Base-by-base conservation (phyloP, 1,284 basidiomycete species). In the Trametes pubescens region DNA sequence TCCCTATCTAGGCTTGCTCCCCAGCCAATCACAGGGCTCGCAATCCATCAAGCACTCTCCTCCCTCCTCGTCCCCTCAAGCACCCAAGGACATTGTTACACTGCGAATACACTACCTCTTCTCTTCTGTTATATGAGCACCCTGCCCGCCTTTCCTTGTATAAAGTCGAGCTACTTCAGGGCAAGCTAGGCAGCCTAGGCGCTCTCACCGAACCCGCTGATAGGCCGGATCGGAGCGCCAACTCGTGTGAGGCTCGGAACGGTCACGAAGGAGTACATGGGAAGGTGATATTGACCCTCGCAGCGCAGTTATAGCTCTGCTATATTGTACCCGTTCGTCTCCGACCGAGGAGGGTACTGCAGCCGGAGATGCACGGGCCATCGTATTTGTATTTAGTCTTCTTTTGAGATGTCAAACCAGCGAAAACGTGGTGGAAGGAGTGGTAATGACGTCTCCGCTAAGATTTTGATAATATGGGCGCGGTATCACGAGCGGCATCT, bases 121-220 rank as follows among this genome's bases (percentile, higher is more conserved):
- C 47, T n/a, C 22, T 26, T 7, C 24, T 22, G 9, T n/a, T 21
- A 9, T 21, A n/a, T 44, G 43, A n/a, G n/a, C n/a, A n/a, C n/a
- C n/a, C n/a, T n/a, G n/a, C n/a, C n/a, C n/a, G n/a, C n/a, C n/a
- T n/a, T n/a, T n/a, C n/a, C n/a, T n/a, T n/a, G n/a, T n/a, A n/a
- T n/a, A n/a, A n/a, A n/a, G n/a, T n/a, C n/a, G 21, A 11, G 10
- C 22, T 9, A 5, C 48, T 49, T 46, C 26, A 24, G 22, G 53
- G 53, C 26, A 14, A 43, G 16, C 29, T 14, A 21, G 16, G 47
- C 18, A 37, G 18, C 22, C 11, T 2, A 40, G 18, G 47, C 37
- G 47, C 56, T 57, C 56, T 43, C 56, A 51, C 44, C 18, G 26
- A 57, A 57, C 22, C 56, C 56, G 54, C 35, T 32, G 47, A 38